Conservation (phyloP, 2,329 filamentous ascomycete species). For the Trichoderma endophyticum region DNA sequence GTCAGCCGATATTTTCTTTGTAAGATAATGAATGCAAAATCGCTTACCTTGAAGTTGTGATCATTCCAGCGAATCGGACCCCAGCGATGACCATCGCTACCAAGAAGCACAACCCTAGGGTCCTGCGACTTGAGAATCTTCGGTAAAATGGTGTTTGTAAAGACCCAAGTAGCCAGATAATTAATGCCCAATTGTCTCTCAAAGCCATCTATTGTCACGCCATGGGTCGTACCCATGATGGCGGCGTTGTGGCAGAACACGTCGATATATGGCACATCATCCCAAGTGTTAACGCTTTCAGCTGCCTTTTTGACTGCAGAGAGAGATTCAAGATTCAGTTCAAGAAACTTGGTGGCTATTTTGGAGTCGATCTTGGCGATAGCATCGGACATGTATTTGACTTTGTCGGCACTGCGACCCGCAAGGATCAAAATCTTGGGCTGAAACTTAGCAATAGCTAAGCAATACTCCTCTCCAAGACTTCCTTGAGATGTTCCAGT, state of each 20-base stretch:
- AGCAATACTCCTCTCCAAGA: constrained; percentile 37
- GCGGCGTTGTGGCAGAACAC: constrained; percentile 45
- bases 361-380: constrained; percentile 36
- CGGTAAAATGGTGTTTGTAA: neutral
- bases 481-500: constrained; percentile 40
- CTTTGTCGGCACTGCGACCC: constrained; percentile 42
- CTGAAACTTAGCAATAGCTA: constrained; percentile 37
- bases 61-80: neutral
- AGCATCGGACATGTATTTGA: constrained; percentile 35
- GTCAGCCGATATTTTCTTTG: neutral
- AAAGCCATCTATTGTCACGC: neutral
- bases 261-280: constrained; percentile 28
- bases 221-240: constrained; percentile 36
- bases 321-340: constrained; percentile 36
- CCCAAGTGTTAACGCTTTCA: constrained; percentile 28
- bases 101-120: neutral
- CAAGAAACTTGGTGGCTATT: constrained; percentile 30
- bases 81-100: neutral
- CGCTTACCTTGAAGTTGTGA: neutral
- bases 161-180: neutral
- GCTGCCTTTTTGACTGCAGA: constrained; percentile 37
- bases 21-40: neutral
- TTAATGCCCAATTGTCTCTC: neutral
- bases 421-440: constrained; percentile 44
- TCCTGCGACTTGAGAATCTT: neutral